phyloP scores from a whole-genome alignment of 495 filamentous ascomycete species.

The Penicillium pancosmium region DNA sequence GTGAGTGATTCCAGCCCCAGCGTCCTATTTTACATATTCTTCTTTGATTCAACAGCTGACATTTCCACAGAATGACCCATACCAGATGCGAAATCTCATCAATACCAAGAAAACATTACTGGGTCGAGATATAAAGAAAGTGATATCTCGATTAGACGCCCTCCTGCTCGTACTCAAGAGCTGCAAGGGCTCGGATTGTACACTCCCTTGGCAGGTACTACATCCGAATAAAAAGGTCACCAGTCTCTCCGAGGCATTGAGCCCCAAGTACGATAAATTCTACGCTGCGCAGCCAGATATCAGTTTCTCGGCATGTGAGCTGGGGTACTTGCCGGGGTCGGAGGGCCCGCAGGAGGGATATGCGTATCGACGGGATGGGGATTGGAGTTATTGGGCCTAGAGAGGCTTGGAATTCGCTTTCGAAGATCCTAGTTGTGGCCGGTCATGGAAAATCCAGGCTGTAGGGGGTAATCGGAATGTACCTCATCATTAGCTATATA shows the following conservation, averaged over 20 bases:
- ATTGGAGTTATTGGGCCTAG: not conserved
- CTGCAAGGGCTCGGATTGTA: slow-evolving; percentile 53
- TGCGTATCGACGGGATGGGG: not conserved
- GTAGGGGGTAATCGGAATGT: too few relatives aligned
- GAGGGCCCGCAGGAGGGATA: not conserved
- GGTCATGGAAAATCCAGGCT: too few relatives aligned
- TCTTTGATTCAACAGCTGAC: not conserved
- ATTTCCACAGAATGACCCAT: not conserved
- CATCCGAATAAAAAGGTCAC: slow-evolving; percentile 49
- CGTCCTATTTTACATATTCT: not conserved
- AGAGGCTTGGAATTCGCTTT: not conserved
- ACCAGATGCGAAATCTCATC: slow-evolving; percentile 7
- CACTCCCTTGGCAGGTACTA: slow-evolving; percentile 53
- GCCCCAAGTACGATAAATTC: not conserved
- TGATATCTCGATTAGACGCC: slow-evolving; percentile 53
- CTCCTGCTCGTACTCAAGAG: slow-evolving; percentile 61
- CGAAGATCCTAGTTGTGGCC: not conserved
- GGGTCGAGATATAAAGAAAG: slow-evolving; percentile 33
- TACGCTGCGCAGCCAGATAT: not conserved
- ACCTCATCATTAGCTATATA: too few relatives aligned
- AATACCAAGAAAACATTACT: not conserved
- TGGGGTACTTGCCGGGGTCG: not conserved
- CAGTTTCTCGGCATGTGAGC: not conserved
- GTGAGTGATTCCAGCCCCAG: not conserved
- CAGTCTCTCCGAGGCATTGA: not conserved